Evolutionary conservation across 306 rosid genomes (phyloP).

Genomic region (Quercus aquifolioides): DNA sequence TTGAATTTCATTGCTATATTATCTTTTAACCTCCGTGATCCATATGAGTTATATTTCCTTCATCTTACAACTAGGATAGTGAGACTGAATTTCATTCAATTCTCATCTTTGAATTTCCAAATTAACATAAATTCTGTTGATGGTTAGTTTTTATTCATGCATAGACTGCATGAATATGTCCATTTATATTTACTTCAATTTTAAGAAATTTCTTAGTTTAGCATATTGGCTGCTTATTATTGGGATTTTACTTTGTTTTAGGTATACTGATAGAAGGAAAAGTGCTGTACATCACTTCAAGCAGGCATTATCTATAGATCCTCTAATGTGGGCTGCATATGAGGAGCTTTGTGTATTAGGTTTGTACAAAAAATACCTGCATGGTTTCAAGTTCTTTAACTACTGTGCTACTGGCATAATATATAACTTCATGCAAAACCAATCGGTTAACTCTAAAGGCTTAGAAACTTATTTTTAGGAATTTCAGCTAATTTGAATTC

Average conservation of each 20-base stretch:
- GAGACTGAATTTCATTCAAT: not conserved
- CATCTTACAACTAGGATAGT: not conserved
- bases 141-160: not conserved
- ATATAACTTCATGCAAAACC: not conserved
- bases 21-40: not conserved
- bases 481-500: not conserved
- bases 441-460: not conserved
- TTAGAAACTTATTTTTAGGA: not conserved
- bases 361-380: slow-evolving; percentile 32
- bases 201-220: not conserved
- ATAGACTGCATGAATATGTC: not conserved
- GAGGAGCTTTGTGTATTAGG: slow-evolving; percentile 95
- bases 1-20: not conserved
- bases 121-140: not conserved
- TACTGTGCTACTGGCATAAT: not conserved
- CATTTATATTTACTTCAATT: not conserved
- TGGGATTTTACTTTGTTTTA: slow-evolving; percentile 14
- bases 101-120: not conserved
- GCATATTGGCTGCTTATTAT: not conserved
- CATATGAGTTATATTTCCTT: not conserved
- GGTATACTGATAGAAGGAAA: slow-evolving; percentile 67
- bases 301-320: slow-evolving; percentile 50
- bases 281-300: slow-evolving; percentile 52
- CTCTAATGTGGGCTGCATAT: slow-evolving; percentile 78
- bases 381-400: slow-evolving; percentile 5